Conservation (phyloP, 805 yeast genomes). For the Lipomyces lipofer region DNA sequence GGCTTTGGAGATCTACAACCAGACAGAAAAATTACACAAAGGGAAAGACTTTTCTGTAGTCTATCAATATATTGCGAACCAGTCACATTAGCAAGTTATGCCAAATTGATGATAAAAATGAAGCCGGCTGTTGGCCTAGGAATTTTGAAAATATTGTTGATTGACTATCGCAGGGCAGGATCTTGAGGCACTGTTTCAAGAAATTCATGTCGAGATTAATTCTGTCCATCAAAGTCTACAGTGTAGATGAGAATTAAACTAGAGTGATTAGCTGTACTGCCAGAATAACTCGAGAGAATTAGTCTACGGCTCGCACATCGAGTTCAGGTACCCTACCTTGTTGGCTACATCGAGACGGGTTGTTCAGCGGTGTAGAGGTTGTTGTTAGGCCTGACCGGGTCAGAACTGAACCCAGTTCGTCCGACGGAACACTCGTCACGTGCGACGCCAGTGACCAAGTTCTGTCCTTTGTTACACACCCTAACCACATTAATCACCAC, state of each 20-base stretch:
- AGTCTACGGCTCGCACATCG: too few species aligned
- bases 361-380: too few species aligned
- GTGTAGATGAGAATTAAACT: not conserved
- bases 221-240: not conserved
- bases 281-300: too few species aligned
- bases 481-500: not conserved
- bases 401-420: too few species aligned
- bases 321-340: too few species aligned
- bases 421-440: too few species aligned
- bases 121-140: not conserved
- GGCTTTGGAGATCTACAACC: not conserved
- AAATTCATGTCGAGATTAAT: not conserved
- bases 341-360: too few species aligned
- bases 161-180: not conserved
- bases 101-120: not conserved
- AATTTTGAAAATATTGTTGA: not conserved
- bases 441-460: not conserved
- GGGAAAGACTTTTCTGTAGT: not conserved
- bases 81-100: not conserved
- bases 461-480: not conserved
- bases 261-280: not conserved
- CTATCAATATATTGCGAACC: conserved; percentile 1
- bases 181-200: not conserved
- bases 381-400: too few species aligned
- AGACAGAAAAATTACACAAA: not conserved